phyloP scores from a whole-genome alignment of 2,329 filamentous ascomycete species.

The Sclerotinia borealis region DNA sequence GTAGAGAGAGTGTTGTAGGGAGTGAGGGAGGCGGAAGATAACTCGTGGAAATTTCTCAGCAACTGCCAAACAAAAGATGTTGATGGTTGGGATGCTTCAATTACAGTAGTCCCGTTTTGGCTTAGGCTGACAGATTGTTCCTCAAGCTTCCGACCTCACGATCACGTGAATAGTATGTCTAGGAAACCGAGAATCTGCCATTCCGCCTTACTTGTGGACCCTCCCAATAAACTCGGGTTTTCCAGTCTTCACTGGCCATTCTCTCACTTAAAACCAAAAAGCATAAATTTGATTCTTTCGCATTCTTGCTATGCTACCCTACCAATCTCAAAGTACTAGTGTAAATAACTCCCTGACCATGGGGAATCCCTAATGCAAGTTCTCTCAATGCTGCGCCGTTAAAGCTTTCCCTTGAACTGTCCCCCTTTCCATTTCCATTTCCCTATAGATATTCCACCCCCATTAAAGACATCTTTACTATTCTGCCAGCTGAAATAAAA shows the following conservation, averaged over 20 bases:
- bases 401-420: neutral
- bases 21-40: slow-evolving; percentile 11
- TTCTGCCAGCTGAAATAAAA: neutral
- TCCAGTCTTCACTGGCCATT: neutral
- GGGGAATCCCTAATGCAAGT: slow-evolving; percentile 6
- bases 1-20: slow-evolving; percentile 10
- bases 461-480: slow-evolving; percentile 3
- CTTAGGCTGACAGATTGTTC: slow-evolving; percentile 1
- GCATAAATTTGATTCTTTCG: neutral
- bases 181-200: neutral
- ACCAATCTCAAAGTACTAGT: neutral
- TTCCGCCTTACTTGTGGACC: neutral
- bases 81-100: slow-evolving; percentile 12
- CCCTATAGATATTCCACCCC: neutral
- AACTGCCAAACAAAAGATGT: slow-evolving; percentile 13
- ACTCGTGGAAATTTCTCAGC: slow-evolving; percentile 10
- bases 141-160: slow-evolving; percentile 5
- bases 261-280: neutral
- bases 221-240: neutral
- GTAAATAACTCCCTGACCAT: slow-evolving; percentile 1
- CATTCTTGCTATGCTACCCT: slow-evolving; percentile 3
- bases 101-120: slow-evolving; percentile 9
- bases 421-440: neutral
- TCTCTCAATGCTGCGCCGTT: neutral
- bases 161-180: neutral